Conservation (phyloP, 345 rosid species). For the Salix suchowensis region DNA sequence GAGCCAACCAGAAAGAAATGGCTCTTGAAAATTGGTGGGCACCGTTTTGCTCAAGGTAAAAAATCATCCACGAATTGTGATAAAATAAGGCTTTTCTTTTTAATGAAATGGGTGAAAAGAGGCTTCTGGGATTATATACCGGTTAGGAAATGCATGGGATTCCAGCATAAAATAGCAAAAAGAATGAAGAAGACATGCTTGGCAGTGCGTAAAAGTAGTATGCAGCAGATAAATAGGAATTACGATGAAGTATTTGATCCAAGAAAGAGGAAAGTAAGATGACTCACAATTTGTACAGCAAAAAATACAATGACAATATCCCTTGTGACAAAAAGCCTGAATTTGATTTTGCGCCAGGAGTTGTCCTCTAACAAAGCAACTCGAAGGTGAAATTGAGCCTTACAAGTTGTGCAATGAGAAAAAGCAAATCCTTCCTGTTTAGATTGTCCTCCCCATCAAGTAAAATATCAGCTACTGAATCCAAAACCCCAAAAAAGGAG, state of each 20-base stretch:
- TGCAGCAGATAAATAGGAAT: neutral
- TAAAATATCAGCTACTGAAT: neutral
- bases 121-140: no score
- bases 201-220: neutral
- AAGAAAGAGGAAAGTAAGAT: neutral
- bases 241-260: neutral
- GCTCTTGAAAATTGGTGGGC: neutral
- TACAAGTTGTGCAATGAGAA: conserved; percentile 89
- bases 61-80: no score
- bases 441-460: neutral
- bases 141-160: no score
- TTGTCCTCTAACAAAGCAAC: conserved; percentile 69
- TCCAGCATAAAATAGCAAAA: no score
- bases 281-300: conserved; percentile 77
- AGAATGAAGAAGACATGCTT: neutral
- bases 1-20: neutral
- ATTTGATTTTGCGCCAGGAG: conserved; percentile 83
- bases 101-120: no score
- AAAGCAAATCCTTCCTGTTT: conserved; percentile 90
- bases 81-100: no score
- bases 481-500: neutral
- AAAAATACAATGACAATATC: conserved; percentile 85
- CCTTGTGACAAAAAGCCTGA: conserved; percentile 91
- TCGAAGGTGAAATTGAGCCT: conserved; percentile 80
- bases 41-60: neutral